phyloP scores from a whole-genome alignment of 495 filamentous ascomycete species.

The Tuber magnatum region DNA sequence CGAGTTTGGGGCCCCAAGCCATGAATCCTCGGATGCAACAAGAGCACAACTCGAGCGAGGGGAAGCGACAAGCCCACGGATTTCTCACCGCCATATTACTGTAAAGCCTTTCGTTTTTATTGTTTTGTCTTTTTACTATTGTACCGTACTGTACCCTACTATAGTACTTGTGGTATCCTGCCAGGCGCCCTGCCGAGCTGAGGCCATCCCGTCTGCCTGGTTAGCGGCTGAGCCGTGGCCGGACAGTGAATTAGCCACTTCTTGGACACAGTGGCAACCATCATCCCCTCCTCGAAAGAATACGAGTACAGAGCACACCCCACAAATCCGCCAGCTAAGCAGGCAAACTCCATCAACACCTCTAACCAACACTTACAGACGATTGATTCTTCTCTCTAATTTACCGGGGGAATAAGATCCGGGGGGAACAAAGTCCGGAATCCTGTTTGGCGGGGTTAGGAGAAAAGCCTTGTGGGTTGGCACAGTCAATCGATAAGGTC shows the following conservation, averaged over 20 bases:
- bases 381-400: background rate
- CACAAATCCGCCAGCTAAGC: background rate
- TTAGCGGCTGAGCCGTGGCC: background rate
- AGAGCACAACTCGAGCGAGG: background rate
- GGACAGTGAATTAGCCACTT: background rate
- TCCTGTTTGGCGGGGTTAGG: background rate
- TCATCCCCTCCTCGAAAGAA: background rate
- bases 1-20: background rate
- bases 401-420: background rate
- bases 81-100: background rate
- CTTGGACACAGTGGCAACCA: background rate
- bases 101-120: too few relatives aligned
- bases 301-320: background rate
- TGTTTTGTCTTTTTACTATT: too few relatives aligned
- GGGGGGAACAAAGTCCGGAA: background rate
- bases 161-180: background rate
- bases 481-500: background rate
- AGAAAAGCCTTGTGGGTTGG: background rate
- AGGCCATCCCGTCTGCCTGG: background rate
- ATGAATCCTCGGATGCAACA: background rate
- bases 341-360: background rate
- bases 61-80: background rate
- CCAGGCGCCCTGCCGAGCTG: background rate
- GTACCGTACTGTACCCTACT: background rate
- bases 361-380: background rate